Conservation (phyloP, 73 alveolate species). For the Uronychia setigera region DNA sequence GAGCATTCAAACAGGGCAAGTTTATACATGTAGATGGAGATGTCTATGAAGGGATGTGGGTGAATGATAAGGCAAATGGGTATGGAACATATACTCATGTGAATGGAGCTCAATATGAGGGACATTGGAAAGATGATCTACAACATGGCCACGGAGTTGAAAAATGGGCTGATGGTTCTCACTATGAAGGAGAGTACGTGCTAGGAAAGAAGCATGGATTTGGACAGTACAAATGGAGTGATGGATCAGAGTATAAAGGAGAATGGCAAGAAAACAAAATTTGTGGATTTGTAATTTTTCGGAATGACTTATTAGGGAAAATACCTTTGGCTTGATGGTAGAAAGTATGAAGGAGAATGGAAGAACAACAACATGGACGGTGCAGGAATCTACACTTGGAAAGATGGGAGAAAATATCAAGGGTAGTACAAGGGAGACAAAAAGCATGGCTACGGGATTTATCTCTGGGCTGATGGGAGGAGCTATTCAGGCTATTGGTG, state of each 20-base stretch:
- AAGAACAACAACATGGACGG: conserved; percentile 37
- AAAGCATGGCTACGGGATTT: conserved; percentile 9
- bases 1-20: conserved; percentile 32
- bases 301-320: conserved; percentile 19
- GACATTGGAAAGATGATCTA: conserved; percentile 68
- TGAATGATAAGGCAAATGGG: conserved; percentile 63
- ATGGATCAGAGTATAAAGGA: conserved; percentile 48
- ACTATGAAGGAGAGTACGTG: conserved; percentile 71
- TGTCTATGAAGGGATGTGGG: conserved; percentile 57
- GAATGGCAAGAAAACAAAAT: conserved; percentile 44
- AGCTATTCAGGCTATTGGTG: background rate
- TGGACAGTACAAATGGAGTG: conserved; percentile 68
- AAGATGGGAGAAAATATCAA: conserved; percentile 3
- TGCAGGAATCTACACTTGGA: conserved; percentile 15
- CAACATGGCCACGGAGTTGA: conserved; percentile 74
- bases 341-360: conserved; percentile 49
- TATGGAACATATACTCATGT: conserved; percentile 50
- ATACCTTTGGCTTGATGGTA: conserved; percentile 52
- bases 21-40: conserved; percentile 58
- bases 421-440: background rate
- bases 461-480: conserved; percentile 5
- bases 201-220: conserved; percentile 70
- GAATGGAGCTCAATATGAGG: conserved; percentile 84
- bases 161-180: conserved; percentile 69
- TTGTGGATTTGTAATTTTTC: conserved; percentile 23